Conservation (phyloP, 768 basidiomycete genomes). For the Lenzites betulinus region DNA sequence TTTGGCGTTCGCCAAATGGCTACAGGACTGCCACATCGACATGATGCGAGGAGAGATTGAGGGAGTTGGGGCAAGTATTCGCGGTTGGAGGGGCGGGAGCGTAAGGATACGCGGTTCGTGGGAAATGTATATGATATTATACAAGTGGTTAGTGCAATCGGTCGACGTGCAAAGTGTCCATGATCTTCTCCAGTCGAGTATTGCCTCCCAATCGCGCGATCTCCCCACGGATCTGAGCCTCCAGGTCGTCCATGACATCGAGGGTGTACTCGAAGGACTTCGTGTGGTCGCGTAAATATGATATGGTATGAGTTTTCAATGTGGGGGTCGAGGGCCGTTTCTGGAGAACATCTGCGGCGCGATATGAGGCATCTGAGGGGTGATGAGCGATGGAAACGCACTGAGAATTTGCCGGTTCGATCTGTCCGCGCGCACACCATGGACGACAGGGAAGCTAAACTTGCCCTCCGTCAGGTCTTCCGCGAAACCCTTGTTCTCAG, state of each 20-base stretch:
- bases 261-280: constrained; percentile 88
- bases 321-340: constrained; percentile 83
- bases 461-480: constrained; percentile 97
- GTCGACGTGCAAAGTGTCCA: constrained; percentile 40
- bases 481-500: constrained; percentile 82
- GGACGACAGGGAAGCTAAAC: constrained; percentile 95
- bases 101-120: background rate
- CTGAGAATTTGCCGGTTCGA: constrained; percentile 83
- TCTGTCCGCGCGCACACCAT: constrained; percentile 78
- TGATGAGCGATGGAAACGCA: constrained; percentile 40
- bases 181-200: constrained; percentile 52
- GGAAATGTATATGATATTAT: background rate
- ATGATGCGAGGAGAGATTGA: too few relatives aligned
- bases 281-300: constrained; percentile 74
- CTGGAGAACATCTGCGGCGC: constrained; percentile 76
- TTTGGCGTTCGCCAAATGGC: background rate
- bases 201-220: constrained; percentile 81
- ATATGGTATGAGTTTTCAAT: constrained; percentile 77
- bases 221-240: constrained; percentile 67
- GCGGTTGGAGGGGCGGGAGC: background rate
- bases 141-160: background rate
- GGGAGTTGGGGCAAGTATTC: too few relatives aligned
- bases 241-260: constrained; percentile 64
- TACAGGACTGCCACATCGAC: too few relatives aligned
- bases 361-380: background rate